These are phyloP conservation scores for Colletotrichum australisinense DNA, from an alignment of 2,329 filamentous ascomycete species.

Conservation along the genomic window DNA sequence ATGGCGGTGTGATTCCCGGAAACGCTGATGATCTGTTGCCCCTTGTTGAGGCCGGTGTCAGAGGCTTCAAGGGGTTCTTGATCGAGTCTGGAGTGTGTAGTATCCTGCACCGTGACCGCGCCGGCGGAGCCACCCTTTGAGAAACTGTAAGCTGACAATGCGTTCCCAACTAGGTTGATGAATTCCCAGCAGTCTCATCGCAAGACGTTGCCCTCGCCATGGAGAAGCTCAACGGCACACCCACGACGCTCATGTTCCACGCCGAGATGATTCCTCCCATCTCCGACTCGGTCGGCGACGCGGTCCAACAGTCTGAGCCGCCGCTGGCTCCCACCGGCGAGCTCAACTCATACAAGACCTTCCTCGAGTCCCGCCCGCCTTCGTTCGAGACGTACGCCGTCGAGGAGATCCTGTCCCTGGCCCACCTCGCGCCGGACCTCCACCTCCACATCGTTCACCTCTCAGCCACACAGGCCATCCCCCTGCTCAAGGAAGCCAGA, in stretches of 20 bases:
- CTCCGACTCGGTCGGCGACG: constrained; percentile 81
- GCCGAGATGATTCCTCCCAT: constrained; percentile 98
- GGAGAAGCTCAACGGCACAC: constrained; percentile 79
- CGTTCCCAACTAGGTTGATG: constrained; percentile 75
- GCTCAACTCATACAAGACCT: constrained; percentile 85
- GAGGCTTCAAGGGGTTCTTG: constrained; percentile 97
- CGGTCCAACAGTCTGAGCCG: constrained; percentile 75
- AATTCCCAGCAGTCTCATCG: constrained; percentile 92
- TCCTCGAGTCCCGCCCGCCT: constrained; percentile 89
- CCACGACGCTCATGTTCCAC: constrained; percentile 98
- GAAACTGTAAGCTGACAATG: constrained; percentile 23
- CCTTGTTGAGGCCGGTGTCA: constrained; percentile 85
- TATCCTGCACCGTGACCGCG: not conserved
- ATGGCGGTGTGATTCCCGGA: constrained; percentile 92
- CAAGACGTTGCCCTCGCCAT: constrained; percentile 84
- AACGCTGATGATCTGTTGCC: constrained; percentile 84
- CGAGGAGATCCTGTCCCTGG: constrained; percentile 84
- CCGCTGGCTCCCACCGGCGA: constrained; percentile 78
- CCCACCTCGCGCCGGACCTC: constrained; percentile 82
- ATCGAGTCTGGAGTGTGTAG: constrained; percentile 90
- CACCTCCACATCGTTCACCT: constrained; percentile 95
- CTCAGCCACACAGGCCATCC: constrained; percentile 89
- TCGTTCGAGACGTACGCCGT: constrained; percentile 93
- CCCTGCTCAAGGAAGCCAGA: constrained; percentile 80
- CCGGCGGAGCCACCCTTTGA: not conserved